A percentile compares a stretch with the other conserved stretches of the same genome.
These are phyloP conservation scores for Xylaria intraflava DNA, from an alignment of 495 filamentous ascomycete genomes.

Conservation along the genomic window DNA sequence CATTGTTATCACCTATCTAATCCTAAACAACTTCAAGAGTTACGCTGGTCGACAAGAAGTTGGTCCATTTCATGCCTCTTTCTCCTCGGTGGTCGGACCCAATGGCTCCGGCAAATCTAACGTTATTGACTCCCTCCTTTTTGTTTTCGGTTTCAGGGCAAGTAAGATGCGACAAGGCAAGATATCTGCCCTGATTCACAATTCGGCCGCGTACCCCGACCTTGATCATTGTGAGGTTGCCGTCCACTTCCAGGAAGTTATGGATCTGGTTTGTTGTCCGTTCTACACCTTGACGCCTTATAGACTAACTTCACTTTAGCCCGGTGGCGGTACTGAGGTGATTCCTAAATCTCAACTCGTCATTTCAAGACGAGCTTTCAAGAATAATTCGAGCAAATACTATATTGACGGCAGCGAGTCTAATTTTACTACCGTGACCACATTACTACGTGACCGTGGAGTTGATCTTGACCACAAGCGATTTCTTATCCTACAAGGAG, in stretches of 20 bases:
- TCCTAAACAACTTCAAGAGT: conserved; percentile 95
- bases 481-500: conserved; percentile 93
- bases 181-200: conserved; percentile 95
- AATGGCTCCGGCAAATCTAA: conserved; percentile 99
- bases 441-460: conserved; percentile 77
- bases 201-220: conserved; percentile 78
- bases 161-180: conserved; percentile 99
- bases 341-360: conserved; percentile 78
- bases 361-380: conserved; percentile 89
- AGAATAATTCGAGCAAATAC: conserved; percentile 96
- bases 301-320: conserved; percentile 30
- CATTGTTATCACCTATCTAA: conserved; percentile 83
- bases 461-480: conserved; percentile 98
- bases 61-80: conserved; percentile 92
- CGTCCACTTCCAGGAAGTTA: conserved; percentile 90
- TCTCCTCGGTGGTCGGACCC: conserved; percentile 97
- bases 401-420: conserved; percentile 86
- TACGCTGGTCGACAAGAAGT: conserved; percentile 94
- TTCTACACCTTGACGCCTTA: background rate
- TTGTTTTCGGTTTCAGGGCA: conserved; percentile 96
- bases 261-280: conserved; percentile 54
- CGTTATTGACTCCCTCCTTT: conserved; percentile 94
- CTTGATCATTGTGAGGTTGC: conserved; percentile 89
- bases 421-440: conserved; percentile 85
- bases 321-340: conserved; percentile 62